Evolutionary conservation across 2,329 filamentous ascomycete genomes (phyloP).

Genomic region (Tolypocladium ophioglossoides): DNA sequence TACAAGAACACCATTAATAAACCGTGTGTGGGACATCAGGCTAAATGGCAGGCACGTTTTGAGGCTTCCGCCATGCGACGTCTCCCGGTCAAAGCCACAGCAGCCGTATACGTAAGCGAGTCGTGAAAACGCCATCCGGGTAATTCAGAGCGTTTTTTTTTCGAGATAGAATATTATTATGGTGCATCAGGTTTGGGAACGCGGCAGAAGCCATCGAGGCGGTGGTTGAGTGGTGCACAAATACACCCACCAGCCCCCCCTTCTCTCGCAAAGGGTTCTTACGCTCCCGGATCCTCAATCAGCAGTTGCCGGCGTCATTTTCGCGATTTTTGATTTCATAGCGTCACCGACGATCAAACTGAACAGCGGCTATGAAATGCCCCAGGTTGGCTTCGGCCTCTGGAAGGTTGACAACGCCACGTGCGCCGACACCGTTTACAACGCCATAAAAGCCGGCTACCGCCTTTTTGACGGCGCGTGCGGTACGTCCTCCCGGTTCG

Average conservation of each 20-base stretch:
- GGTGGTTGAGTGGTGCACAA: not conserved
- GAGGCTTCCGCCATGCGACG: not conserved
- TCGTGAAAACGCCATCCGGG: not conserved
- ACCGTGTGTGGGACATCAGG: no score
- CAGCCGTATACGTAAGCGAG: not conserved
- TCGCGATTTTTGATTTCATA: conserved; percentile 10
- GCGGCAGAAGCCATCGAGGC: not conserved
- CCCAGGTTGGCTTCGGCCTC: conserved; percentile 65
- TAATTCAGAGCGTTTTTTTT: not conserved
- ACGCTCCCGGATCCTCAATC: no score
- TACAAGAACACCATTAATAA: no score
- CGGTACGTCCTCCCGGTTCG: not conserved
- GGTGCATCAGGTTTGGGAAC: not conserved
- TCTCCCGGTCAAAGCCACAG: no score
- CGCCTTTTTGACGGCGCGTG: conserved; percentile 49
- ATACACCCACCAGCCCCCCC: no score
- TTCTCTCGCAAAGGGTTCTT: no score
- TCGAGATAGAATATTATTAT: not conserved
- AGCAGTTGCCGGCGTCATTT: not conserved
- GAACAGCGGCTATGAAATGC: conserved; percentile 58
- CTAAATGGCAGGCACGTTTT: not conserved
- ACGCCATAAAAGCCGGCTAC: conserved; percentile 56
- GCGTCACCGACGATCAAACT: conserved; percentile 45
- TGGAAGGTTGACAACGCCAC: conserved; percentile 75
- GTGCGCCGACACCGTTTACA: conserved; percentile 68